phyloP scores from a whole-genome alignment of 352 stramenopile species.

The Blastocystis sp. region DNA sequence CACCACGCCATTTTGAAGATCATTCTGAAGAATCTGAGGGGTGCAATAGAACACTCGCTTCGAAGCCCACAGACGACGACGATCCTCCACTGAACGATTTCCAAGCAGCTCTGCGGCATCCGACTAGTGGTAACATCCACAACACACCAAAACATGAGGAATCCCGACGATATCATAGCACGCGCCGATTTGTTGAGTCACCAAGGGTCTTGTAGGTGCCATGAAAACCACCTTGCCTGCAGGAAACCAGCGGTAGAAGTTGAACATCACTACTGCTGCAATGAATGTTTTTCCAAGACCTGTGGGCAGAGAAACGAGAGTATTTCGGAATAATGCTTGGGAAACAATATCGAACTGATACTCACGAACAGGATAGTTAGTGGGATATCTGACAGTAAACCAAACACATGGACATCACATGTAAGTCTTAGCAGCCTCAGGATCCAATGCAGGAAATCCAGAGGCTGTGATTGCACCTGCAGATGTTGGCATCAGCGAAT shows the following conservation, averaged over 20 bases:
- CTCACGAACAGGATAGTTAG: conserved; percentile 80
- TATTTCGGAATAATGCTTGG: conserved; percentile 89
- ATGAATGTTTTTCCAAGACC: conserved; percentile 99
- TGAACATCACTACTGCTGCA: conserved; percentile 98
- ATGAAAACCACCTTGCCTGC: conserved; percentile 88
- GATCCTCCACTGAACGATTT: conserved; percentile 71
- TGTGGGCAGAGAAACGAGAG: conserved; percentile 93
- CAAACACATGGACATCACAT: background rate
- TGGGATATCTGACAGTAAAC: conserved; percentile 70
- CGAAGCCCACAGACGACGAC: conserved; percentile 78
- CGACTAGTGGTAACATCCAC: background rate
- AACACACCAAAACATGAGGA: conserved; percentile 67
- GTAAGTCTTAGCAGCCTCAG: conserved; percentile 4
- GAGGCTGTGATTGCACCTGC: background rate
- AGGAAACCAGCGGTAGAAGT: conserved; percentile 97
- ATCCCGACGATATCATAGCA: conserved; percentile 85
- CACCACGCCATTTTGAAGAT: conserved; percentile 39
- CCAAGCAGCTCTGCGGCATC: conserved; percentile 73
- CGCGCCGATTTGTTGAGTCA: conserved; percentile 92
- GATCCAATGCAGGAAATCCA: conserved; percentile 40
- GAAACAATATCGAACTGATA: conserved; percentile 90
- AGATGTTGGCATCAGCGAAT: background rate
- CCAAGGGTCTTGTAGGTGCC: conserved; percentile 91
- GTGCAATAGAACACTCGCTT: conserved; percentile 96
- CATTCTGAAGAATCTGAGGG: conserved; percentile 75